Evolutionary conservation across 257 asterid species (phyloP).

Genomic region (Oldenlandia corymbosa): DNA sequence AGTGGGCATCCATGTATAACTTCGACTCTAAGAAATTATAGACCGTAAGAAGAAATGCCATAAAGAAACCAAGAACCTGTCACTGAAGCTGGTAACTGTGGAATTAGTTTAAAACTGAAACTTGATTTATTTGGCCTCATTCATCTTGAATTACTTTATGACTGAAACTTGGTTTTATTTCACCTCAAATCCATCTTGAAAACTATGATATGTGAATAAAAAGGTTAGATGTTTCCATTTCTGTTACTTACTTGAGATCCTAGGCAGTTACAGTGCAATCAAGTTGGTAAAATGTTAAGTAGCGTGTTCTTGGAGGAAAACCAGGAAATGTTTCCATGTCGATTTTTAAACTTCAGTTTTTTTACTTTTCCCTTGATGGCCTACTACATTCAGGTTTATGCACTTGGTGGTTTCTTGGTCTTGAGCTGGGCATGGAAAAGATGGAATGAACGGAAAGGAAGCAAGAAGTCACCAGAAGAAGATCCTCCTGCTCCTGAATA

Average conservation of each 20-base stretch:
- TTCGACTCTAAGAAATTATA: not conserved
- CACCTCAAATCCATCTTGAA: too few species aligned
- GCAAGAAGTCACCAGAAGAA: slow-evolving; percentile 47
- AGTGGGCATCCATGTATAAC: not conserved
- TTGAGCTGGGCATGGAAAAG: slow-evolving; percentile 84
- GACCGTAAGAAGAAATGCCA: not conserved
- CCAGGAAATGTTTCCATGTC: not conserved
- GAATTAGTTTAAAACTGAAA: not conserved
- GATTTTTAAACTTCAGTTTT: too few species aligned
- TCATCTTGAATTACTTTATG: not conserved
- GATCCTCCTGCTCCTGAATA: slow-evolving; percentile 44
- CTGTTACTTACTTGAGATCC: not conserved
- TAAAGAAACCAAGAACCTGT: not conserved
- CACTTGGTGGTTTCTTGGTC: slow-evolving; percentile 69
- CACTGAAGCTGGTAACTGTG: not conserved
- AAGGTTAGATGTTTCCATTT: not conserved
- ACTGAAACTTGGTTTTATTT: not conserved
- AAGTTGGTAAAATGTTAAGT: not conserved
- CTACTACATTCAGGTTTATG: slow-evolving; percentile 60
- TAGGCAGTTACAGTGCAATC: not conserved
- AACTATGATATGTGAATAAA: not conserved
- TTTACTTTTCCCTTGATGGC: slow-evolving; percentile 8
- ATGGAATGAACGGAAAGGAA: slow-evolving; percentile 75
- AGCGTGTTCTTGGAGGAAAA: not conserved
- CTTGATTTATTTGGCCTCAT: not conserved